These are phyloP conservation scores for Phalaenopsis hybrid DNA, from an alignment of 116 monocot species.

Conservation along the genomic window DNA sequence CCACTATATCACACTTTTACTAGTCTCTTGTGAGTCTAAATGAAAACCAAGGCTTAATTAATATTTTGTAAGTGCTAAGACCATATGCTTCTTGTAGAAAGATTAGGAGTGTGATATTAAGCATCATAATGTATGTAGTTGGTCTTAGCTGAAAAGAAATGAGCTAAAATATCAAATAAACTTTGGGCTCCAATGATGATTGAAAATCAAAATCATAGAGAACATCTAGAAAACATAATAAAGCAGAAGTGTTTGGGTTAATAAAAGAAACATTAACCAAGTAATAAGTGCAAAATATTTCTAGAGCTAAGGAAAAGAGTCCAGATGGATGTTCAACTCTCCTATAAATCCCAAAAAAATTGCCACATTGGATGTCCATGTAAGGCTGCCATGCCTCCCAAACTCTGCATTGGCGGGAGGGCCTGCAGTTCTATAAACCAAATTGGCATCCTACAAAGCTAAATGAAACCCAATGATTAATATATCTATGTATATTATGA, in stretches of 20 bases:
- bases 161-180: background rate
- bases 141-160: background rate
- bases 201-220: background rate
- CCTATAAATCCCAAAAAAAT: too few relatives aligned
- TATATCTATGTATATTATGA: too few relatives aligned
- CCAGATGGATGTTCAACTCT: too few relatives aligned
- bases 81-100: too few relatives aligned
- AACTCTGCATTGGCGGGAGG: too few relatives aligned
- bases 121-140: background rate
- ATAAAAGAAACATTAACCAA: background rate
- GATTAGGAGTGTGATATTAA: background rate
- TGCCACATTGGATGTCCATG: too few relatives aligned
- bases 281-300: background rate
- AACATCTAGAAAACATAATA: background rate
- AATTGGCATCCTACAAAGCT: background rate
- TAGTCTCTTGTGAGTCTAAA: too few relatives aligned
- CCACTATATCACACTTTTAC: too few relatives aligned
- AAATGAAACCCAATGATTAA: background rate
- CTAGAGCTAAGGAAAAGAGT: background rate
- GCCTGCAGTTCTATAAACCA: too few relatives aligned
- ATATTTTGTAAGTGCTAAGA: too few relatives aligned
- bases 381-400: too few relatives aligned
- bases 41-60: too few relatives aligned
- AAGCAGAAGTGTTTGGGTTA: background rate
- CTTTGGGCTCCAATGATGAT: background rate